Percentiles rank a stretch among this genome's conserved stretches.
These are phyloP conservation scores for Alectoria sarmentosa DNA, from an alignment of 495 filamentous ascomycete species.

Conservation along the genomic window DNA sequence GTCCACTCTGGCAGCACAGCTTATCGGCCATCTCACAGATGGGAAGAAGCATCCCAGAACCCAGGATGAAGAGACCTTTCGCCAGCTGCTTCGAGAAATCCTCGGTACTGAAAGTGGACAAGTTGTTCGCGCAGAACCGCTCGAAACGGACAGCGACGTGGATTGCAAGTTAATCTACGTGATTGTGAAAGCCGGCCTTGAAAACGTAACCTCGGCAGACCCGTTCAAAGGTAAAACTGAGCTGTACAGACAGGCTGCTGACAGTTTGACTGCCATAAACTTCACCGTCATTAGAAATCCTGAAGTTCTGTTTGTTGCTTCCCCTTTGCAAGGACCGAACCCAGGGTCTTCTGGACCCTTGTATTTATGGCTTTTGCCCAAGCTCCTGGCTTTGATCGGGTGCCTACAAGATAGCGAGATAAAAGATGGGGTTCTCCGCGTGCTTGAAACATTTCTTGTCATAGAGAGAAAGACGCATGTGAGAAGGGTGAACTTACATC, in stretches of 20 bases:
- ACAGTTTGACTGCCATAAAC: conserved; percentile 67
- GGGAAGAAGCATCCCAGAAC: conserved; percentile 31
- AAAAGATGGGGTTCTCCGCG: conserved; percentile 10
- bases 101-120: conserved; percentile 38
- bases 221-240: conserved; percentile 48
- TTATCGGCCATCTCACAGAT: conserved; percentile 49
- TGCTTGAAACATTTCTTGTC: conserved; percentile 10
- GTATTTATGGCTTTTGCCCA: conserved; percentile 72
- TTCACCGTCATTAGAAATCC: conserved; percentile 69
- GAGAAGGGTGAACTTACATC: conserved; percentile 20
- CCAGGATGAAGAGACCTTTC: conserved; percentile 49
- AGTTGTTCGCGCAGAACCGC: conserved; percentile 34
- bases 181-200: conserved; percentile 73
- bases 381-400: conserved; percentile 51
- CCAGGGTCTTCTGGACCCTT: conserved; percentile 45
- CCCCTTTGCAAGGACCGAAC: conserved; percentile 25
- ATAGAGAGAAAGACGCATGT: conserved; percentile 19
- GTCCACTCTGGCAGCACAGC: conserved; percentile 62
- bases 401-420: conserved; percentile 21
- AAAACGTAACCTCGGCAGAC: conserved; percentile 51
- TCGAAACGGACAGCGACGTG: conserved; percentile 60
- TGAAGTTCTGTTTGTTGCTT: conserved; percentile 50
- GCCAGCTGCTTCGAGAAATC: conserved; percentile 59
- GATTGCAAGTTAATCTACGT: conserved; percentile 80
- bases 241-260: conserved; percentile 50